These are phyloP conservation scores for Phytophthora melonis DNA, from an alignment of 352 stramenopile species.

Conservation along the genomic window DNA sequence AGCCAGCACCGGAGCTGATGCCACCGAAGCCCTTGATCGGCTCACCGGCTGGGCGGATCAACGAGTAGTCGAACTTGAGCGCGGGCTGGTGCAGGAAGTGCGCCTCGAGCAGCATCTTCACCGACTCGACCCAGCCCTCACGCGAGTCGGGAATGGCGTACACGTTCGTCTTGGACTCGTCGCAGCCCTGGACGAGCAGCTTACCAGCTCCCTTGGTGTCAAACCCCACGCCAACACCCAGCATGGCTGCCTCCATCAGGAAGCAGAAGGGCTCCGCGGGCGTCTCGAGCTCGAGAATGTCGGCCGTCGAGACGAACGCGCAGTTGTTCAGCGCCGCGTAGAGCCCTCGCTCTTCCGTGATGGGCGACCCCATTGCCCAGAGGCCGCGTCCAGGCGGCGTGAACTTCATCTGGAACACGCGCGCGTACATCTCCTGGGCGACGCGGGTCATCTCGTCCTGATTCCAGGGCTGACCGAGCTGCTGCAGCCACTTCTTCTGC, in stretches of 20 bases:
- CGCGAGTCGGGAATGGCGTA: conserved; percentile 69
- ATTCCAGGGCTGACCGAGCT: conserved; percentile 75
- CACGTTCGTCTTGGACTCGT: conserved; percentile 22
- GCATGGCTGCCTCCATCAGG: conserved; percentile 96
- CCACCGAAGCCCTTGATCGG: conserved; percentile 93
- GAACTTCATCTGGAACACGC: conserved; percentile 96
- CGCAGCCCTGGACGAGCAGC: conserved; percentile 51
- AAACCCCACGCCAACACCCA: conserved; percentile 94
- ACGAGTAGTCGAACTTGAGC: conserved; percentile 83
- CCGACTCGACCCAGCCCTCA: conserved; percentile 90
- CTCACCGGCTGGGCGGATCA: conserved; percentile 82
- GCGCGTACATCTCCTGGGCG: conserved; percentile 92
- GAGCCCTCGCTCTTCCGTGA: conserved; percentile 87
- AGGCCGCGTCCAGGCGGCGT: conserved; percentile 92
- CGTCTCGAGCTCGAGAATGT: conserved; percentile 62
- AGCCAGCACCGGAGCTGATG: conserved; percentile 84
- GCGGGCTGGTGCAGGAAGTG: conserved; percentile 71
- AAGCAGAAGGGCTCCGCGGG: conserved; percentile 93
- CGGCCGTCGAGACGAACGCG: conserved; percentile 92
- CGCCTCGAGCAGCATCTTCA: conserved; percentile 83
- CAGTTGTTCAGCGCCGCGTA: conserved; percentile 95
- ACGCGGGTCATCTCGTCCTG: conserved; percentile 49
- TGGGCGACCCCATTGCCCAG: conserved; percentile 94
- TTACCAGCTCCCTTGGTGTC: conserved; percentile 91
- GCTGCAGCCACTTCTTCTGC: conserved; percentile 89